Evolutionary conservation across 2,329 filamentous ascomycete genomes (phyloP), one percentile per base, ranked within the genome.

Genomic region (Fusarium marasasianum): DNA sequence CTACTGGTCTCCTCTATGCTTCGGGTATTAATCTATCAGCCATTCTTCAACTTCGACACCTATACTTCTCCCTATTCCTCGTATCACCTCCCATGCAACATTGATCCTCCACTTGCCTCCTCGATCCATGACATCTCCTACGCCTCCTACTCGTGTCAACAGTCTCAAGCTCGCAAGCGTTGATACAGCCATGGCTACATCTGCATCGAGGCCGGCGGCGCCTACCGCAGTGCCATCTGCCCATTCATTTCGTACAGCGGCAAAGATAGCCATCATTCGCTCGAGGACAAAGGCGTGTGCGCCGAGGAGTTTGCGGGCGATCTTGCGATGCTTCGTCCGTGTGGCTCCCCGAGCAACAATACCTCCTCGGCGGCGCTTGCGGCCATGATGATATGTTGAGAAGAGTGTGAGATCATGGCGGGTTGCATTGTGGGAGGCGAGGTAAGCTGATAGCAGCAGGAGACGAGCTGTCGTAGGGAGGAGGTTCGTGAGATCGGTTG

Each of bases 11-110:
- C 40, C 51, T 40, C 38, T 24, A 38, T 54, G 43, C 50, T 51
- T 65, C 26, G 35, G 56, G 48, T 62, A 54, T 80, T 80, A 94
- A 72, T 94, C 92, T 55, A 91, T 87, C 63, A 94, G 82, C 87
- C 92, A 95, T 80, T 96, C 93, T 71, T 93, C 91, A 18, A 95
- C 87, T 80, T 95, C 93, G n/a, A 96, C 87, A 6, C 92, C 92
- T 58, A 96, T 89, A 78, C 89, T 92, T 78, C 94, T 85, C 35
- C 93, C 94, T 72, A 96, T 83, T 8, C 87, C 88, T 69, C 91
- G 85, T 12, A 93, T 89, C 71, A 92, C 90, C 78, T 96, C 94
- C 93, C 93, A 95, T 3, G 91, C 90, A 65, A 94, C 91, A 75
- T 93, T 94, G 15, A 95, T 91, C 78, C 92, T 90, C 92, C 93